Percentiles rank a stretch among this genome's conserved stretches.
phyloP scores from a whole-genome alignment of 306 rosid genomes.

The Trichosanthes cucumerina region DNA sequence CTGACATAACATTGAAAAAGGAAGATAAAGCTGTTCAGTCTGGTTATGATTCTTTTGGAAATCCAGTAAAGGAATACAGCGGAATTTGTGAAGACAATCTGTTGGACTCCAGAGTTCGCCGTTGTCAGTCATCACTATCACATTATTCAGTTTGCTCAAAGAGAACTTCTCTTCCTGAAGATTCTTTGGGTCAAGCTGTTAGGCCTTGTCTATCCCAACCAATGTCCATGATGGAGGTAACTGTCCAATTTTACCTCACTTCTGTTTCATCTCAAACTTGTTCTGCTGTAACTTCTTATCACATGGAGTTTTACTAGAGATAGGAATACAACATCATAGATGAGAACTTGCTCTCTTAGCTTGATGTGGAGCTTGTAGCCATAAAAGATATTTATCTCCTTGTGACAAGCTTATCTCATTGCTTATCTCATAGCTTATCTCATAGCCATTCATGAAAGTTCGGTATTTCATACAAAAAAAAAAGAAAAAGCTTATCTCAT shows the following conservation, averaged over 20 bases:
- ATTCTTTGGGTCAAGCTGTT: constrained; percentile 41
- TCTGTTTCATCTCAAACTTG: neutral
- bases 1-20: constrained; percentile 24
- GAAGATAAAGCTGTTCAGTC: constrained; percentile 38
- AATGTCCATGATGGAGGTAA: constrained; percentile 85
- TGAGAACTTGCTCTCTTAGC: neutral
- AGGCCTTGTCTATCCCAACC: constrained; percentile 93
- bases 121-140: constrained; percentile 80
- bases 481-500: too few relatives aligned
- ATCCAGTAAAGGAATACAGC: constrained; percentile 23
- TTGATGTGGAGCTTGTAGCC: neutral
- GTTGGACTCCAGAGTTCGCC: constrained; percentile 62
- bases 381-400: neutral
- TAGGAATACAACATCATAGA: neutral
- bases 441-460: neutral
- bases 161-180: constrained; percentile 48
- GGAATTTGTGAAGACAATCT: constrained; percentile 35
- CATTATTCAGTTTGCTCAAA: constrained; percentile 38
- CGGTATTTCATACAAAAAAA: too few relatives aligned
- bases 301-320: neutral
- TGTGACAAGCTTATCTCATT: neutral
- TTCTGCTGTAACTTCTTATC: neutral
- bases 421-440: too few relatives aligned
- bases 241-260: neutral
- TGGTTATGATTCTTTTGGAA: constrained; percentile 27